Evolutionary conservation across 805 yeast genomes (phyloP).

Genomic region (Clavispora vitiphila): DNA sequence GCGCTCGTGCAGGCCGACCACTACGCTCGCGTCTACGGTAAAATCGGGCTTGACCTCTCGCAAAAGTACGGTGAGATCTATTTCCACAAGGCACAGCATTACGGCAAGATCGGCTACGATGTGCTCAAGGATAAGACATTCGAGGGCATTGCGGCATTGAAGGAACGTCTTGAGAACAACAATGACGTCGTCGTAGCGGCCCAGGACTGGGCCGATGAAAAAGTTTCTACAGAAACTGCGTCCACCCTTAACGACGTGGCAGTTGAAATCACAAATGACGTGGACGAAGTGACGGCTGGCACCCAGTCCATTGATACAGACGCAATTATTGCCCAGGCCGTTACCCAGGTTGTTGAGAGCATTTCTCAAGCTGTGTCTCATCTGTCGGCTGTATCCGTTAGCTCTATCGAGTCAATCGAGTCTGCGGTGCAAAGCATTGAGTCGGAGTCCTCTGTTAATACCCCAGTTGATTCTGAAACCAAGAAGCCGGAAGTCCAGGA

Average conservation of each 20-base stretch:
- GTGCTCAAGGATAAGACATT: constrained; percentile 11
- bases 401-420: background rate
- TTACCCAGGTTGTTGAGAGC: background rate
- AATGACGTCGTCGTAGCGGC: constrained; percentile 2
- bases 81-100: constrained; percentile 17
- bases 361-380: background rate
- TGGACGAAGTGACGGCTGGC: constrained; percentile 7
- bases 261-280: constrained; percentile 5
- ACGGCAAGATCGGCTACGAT: constrained; percentile 17
- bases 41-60: constrained; percentile 8
- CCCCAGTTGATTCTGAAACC: too few relatives aligned
- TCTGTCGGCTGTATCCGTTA: background rate
- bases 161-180: constrained; percentile 23
- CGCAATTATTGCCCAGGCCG: constrained; percentile 11
- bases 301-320: constrained; percentile 5
- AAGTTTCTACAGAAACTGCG: background rate
- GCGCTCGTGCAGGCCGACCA: constrained; percentile 8
- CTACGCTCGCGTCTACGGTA: constrained; percentile 12
- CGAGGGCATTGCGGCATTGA: constrained; percentile 20
- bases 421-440: background rate
- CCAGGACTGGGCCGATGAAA: background rate
- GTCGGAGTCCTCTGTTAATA: constrained; percentile 1
- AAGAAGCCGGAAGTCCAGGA: too few relatives aligned
- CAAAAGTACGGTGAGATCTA: constrained; percentile 17
- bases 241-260: constrained; percentile 8